Evolutionary conservation across 257 asterid species (phyloP), one percentile per base, ranked within the genome.

Genomic region (Penstemon davidsonii): DNA sequence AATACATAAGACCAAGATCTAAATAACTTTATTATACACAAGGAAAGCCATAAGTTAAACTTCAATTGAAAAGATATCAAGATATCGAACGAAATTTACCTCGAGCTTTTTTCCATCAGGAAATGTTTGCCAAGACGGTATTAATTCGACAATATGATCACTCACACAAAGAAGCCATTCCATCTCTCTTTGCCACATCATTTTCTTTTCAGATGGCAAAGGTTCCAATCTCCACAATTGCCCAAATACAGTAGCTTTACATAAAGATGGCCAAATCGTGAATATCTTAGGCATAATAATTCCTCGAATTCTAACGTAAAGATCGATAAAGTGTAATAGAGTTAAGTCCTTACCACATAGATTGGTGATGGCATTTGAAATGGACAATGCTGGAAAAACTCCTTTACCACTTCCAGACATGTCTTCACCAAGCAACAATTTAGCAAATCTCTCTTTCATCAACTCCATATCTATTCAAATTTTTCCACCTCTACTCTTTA

Each of bases 321-420:
- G 56, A 19, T 36, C 15, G 15, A 58, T 52, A 60, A 36, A 13
- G 51, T 39, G 42, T 55, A 39, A 8, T 8, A 61, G 42, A 67
- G 5, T 54, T 43, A 47, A 75, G 6, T 42, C 19, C 60, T 51
- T 86, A 93, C 98, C 97, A 67, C 87, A 93, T 45, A 93, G 84
- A 68, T 90, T 93, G 8, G 99, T 93, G 76, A 93, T 81, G 76
- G 97, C 84, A 69, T 90, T 93, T n/a, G 99, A 93, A 80, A 93
- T 84, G 57, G 99, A 88, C 76, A 88, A 68, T 39, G 97, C 96
- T 51, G 99, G 76, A 65, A 84, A 85, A 68, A 87, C 99, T 55
- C 99, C 99, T 79, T 92, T 85, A 7, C 99, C 99, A 76, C 87
- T 80, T 25, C 99, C 99, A 67, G 99, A 93, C 99, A 93, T 93